A percentile compares a stretch with the other conserved stretches of the same genome.
Conservation (phyloP, 441 rosid species). For the Gossypium laxum region DNA sequence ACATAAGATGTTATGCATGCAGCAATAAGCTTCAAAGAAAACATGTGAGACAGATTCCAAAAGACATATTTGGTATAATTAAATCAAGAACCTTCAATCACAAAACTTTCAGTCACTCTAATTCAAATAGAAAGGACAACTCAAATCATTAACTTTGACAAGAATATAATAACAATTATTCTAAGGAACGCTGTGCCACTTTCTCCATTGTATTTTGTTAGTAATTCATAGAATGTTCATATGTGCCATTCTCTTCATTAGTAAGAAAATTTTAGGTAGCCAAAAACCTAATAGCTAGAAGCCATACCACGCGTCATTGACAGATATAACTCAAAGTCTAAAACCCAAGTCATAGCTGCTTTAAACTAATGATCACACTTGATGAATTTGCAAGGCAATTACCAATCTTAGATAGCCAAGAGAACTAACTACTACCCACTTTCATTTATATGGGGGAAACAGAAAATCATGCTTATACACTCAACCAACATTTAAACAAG, state of each 20-base stretch:
- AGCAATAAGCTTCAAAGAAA: background rate
- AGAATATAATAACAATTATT: background rate
- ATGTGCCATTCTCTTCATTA: background rate
- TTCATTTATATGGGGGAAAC: background rate
- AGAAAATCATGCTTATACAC: background rate
- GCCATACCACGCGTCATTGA: background rate
- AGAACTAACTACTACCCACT: background rate
- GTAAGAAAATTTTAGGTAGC: background rate
- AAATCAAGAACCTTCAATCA: background rate
- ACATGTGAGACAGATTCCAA: background rate
- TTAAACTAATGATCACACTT: background rate
- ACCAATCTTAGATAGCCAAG: background rate
- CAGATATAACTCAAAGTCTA: background rate
- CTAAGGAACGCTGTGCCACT: background rate
- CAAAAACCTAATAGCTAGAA: background rate
- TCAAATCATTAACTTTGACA: conserved; percentile 3
- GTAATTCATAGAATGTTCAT: background rate
- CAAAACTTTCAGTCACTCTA: background rate
- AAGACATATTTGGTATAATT: background rate
- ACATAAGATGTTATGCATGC: background rate
- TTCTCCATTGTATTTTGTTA: background rate
- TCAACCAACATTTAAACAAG: background rate
- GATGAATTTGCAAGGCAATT: conserved; percentile 7
- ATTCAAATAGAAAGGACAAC: background rate
- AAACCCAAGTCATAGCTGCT: background rate